A percentile compares a stretch with the other conserved stretches of the same genome.
Evolutionary conservation across 495 filamentous ascomycete genomes (phyloP).

Genomic region (Penicillium samsonianum): DNA sequence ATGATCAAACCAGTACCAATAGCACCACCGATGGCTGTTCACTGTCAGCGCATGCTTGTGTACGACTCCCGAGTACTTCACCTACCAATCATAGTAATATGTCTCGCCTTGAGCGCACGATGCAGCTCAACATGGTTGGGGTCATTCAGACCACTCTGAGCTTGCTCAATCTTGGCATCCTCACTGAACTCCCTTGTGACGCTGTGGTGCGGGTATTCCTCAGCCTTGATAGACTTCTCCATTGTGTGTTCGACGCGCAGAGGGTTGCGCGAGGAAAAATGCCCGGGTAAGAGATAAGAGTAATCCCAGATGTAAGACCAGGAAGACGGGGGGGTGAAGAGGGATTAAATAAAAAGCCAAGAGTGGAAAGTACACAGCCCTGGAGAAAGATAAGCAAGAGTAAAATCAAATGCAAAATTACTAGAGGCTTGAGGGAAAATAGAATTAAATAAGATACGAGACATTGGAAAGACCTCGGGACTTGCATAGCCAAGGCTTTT

Average conservation of each 20-base stretch:
- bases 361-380: conserved; percentile 1
- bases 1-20: conserved; percentile 76
- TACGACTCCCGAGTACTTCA: not conserved
- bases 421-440: not conserved
- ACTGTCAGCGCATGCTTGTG: conserved; percentile 4
- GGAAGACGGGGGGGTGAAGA: not conserved
- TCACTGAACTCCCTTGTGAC: conserved; percentile 15
- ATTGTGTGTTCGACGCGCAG: conserved; percentile 6
- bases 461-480: not conserved
- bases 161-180: conserved; percentile 35
- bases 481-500: conserved; percentile 1
- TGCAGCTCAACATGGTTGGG: conserved; percentile 51
- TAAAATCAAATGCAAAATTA: not conserved
- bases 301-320: not conserved
- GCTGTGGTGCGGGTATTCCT: conserved; percentile 15
- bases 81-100: conserved; percentile 78
- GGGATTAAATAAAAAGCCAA: not conserved
- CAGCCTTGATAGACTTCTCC: conserved; percentile 14
- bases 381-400: not conserved
- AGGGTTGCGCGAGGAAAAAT: not conserved
- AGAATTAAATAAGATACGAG: not conserved
- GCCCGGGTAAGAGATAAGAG: not conserved
- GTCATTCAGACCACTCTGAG: conserved; percentile 27
- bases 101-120: conserved; percentile 70
- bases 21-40: conserved; percentile 76